Evolutionary conservation across 2,329 filamentous ascomycete species (phyloP), one percentile per base, ranked within the genome.

Genomic region (Xylogone sp.): DNA sequence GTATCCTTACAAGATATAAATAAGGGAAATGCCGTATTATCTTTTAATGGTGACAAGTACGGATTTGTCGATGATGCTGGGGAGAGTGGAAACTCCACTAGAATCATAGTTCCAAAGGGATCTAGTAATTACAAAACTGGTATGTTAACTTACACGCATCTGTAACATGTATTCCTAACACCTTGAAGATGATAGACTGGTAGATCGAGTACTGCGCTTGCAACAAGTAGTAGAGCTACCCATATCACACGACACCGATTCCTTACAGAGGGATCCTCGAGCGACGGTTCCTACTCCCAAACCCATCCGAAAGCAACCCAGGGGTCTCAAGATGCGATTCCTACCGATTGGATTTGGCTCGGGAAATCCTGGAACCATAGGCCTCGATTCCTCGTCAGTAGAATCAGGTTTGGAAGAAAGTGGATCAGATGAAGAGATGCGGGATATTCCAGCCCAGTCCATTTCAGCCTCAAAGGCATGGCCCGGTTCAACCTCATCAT

Each of bases 281-380:
- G 68, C 72, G 21, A 75, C 72, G 20, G 71, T 75, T 45, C 71
- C 75, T 2, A 70, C 77, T 3, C 71, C 77, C 51, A 81, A 74
- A 53, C 66, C 75, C 1, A 73, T 82, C 46, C 79, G 84, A 53
- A 73, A 79, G 44, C 88, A 91, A 65, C 86, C 88, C 1, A 75
- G 79, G 60, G 85, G 83, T 6, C 70, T 92, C 49, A 82, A 78
- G 61, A 79, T 84, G 68, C 81, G 87, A 29, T 90, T 81, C 67
- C 77, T 78, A 49, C 87, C 87, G 1, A 79, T 86, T 43, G 87
- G 87, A 13, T 76, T 76, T 56, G 75, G 75, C 3, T 53, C 61
- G 10, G 74, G 73, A 21, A 69, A 69, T 24, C 66, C 65, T 24
- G 75, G 69, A 21, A 69, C 53, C 18, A 68, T 74, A 59, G 78